These are phyloP conservation scores for Helicosporidium sp. DNA, from an alignment of 139 green algal species.

Conservation along the genomic window DNA sequence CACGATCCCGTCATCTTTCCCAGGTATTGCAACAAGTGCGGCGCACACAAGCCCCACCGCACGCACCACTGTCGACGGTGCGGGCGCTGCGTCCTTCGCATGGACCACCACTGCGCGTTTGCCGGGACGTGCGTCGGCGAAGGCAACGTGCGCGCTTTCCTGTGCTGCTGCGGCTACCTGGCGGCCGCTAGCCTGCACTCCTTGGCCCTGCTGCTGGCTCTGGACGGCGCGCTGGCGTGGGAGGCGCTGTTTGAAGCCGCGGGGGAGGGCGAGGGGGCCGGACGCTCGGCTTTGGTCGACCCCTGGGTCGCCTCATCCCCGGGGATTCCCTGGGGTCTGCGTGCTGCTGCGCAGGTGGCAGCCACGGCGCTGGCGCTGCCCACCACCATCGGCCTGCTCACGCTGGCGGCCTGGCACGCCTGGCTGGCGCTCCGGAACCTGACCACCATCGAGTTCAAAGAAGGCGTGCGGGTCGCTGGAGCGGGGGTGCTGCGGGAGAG, in stretches of 20 bases:
- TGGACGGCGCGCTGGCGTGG: slow-evolving; percentile 3
- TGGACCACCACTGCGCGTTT: slow-evolving; percentile 35
- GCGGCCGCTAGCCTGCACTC: slow-evolving; percentile 3
- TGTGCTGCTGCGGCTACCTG: slow-evolving; percentile 27
- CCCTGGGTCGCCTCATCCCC: no score
- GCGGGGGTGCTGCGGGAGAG: no score
- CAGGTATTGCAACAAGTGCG: slow-evolving; percentile 67
- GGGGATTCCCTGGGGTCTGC: no score
- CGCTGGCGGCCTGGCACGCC: slow-evolving; percentile 59
- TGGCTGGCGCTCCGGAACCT: slow-evolving; percentile 49
- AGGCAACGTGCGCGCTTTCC: slow-evolving; percentile 71
- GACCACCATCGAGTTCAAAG: slow-evolving; percentile 68
- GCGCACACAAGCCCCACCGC: slow-evolving; percentile 53
- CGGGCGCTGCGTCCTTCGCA: slow-evolving; percentile 57
- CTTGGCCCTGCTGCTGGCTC: not conserved
- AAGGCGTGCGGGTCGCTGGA: slow-evolving; percentile 19
- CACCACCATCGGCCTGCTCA: slow-evolving; percentile 26
- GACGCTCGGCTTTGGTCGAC: no score
- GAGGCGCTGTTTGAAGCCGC: no score
- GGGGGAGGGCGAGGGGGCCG: no score
- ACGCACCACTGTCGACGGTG: slow-evolving; percentile 76
- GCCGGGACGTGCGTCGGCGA: slow-evolving; percentile 82
- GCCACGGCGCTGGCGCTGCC: slow-evolving; percentile 29
- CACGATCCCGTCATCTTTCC: no score
- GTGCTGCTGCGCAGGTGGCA: slow-evolving; percentile 28